These are phyloP conservation scores for Hypoxylon sp. DNA, from an alignment of 2,329 filamentous ascomycete genomes.

Conservation along the genomic window DNA sequence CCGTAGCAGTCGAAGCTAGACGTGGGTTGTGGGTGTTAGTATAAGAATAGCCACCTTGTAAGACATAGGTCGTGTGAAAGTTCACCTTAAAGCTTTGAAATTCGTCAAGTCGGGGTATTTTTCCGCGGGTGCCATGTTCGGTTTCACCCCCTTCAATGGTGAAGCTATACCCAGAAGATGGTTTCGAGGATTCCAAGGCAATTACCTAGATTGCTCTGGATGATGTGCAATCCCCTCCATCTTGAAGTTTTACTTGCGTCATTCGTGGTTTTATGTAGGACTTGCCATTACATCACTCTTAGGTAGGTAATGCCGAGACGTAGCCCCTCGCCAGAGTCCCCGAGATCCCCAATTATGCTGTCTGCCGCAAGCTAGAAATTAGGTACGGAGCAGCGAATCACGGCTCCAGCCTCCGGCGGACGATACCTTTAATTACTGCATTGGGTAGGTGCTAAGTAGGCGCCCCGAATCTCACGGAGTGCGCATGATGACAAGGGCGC, in stretches of 20 bases:
- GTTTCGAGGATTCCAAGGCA: background rate
- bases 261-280: constrained; percentile 29
- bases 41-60: background rate
- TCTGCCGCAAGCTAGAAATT: background rate
- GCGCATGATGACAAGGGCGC: constrained; percentile 35
- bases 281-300: constrained; percentile 33
- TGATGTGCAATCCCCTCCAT: background rate
- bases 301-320: constrained; percentile 16
- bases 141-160: constrained; percentile 27
- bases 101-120: constrained; percentile 49
- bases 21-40: background rate
- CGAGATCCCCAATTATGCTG: background rate
- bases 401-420: background rate
- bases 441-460: constrained; percentile 8
- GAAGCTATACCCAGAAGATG: constrained; percentile 11
- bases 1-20: constrained; percentile 83
- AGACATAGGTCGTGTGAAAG: background rate
- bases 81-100: constrained; percentile 52
- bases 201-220: background rate
- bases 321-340: constrained; percentile 29
- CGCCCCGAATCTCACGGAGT: constrained; percentile 16
- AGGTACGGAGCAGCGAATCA: constrained; percentile 28
- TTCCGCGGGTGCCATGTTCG: constrained; percentile 44
- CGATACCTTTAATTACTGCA: background rate
- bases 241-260: constrained; percentile 25